Base-by-base conservation (phyloP, 208 protist species). In the Acanthamoeba castellanii region DNA sequence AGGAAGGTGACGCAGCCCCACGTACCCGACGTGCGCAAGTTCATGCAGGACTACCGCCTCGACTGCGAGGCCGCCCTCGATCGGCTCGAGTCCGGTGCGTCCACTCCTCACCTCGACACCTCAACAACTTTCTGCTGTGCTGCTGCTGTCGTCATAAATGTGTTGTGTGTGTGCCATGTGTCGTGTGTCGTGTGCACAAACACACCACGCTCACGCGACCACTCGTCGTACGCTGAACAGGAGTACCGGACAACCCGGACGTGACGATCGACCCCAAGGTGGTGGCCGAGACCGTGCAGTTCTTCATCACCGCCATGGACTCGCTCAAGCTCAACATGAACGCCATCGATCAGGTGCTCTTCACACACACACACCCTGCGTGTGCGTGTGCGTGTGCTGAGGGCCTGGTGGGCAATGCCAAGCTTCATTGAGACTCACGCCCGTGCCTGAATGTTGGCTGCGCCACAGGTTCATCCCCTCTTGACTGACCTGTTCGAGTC, bases 11-110 rank as follows among this genome's bases (percentile, higher is more conserved):
- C 98, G 52, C 97, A 97, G 30, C 97, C 98, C 95, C 98, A 98
- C 94, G 97, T 97, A 11, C n/a, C 96, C 30, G 98, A 97, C 47
- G 96, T 99, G n/a, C 97, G 98, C 5, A 97, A 97, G 47, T 99
- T 99, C 94, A 98, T 99, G 93, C 97, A 98, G 84, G 98, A 98
- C 30, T 97, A 98, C 78, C 61, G 90, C 25, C 27, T 95, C 18
- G 87, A 59, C 76, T 64, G 68, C 20, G 30, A 45, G 59, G 47
- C 50, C 55, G 81, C 59, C 8, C 32, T 95, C 16, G 34, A 45
- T 70, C 13, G 68, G 30, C 30, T 50, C 34, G 68, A 55, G 50
- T 84, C 42, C 74, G 94, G 74, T 45, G 8, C 37, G 70, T 78
- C 14, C 11, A 72, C 66, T n/a, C 66, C 22, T 20, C 2, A 42